These are phyloP conservation scores for Suhomyces pyralidae DNA, from an alignment of 805 yeast species.

Conservation along the genomic window DNA sequence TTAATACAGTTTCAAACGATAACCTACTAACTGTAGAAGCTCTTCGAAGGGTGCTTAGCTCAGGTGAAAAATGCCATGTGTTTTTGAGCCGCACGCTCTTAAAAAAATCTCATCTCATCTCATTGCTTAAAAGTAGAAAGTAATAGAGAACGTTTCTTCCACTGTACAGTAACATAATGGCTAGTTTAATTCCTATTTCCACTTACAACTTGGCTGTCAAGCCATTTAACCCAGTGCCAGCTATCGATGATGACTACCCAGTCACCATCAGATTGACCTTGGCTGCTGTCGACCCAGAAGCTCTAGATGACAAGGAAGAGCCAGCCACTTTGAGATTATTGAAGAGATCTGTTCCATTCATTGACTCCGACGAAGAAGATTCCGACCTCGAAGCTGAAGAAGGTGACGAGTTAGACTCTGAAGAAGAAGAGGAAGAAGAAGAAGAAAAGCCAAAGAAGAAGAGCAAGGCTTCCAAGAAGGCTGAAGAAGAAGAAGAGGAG, in stretches of 20 bases:
- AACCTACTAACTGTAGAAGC: not conserved
- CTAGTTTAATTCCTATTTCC: conserved; percentile 77
- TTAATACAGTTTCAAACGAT: conserved; percentile 20
- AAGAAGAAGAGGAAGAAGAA: conserved; percentile 44
- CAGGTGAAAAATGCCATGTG: not conserved
- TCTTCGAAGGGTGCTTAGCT: not conserved
- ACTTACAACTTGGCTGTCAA: conserved; percentile 79
- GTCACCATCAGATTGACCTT: conserved; percentile 86
- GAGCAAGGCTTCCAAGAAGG: conserved; percentile 21
- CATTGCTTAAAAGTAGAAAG: conserved; percentile 1
- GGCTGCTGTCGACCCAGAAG: conserved; percentile 93
- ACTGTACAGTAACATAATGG: conserved; percentile 41
- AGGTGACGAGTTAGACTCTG: conserved; percentile 44
- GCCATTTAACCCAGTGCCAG: conserved; percentile 87
- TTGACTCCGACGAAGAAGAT: conserved; percentile 45
- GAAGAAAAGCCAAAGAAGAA: conserved; percentile 25
- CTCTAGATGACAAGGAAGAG: conserved; percentile 72
- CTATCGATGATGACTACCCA: conserved; percentile 82
- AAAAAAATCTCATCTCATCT: conserved; percentile 13
- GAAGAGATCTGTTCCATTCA: conserved; percentile 54
- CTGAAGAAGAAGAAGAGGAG: conserved; percentile 23
- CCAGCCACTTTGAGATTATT: conserved; percentile 90
- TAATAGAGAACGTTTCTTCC: conserved; percentile 5
- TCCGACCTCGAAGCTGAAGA: conserved; percentile 43
- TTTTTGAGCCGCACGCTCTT: not conserved